phyloP scores from a whole-genome alignment of 2,329 filamentous ascomycete species.

The Leptographium radiaticola region DNA sequence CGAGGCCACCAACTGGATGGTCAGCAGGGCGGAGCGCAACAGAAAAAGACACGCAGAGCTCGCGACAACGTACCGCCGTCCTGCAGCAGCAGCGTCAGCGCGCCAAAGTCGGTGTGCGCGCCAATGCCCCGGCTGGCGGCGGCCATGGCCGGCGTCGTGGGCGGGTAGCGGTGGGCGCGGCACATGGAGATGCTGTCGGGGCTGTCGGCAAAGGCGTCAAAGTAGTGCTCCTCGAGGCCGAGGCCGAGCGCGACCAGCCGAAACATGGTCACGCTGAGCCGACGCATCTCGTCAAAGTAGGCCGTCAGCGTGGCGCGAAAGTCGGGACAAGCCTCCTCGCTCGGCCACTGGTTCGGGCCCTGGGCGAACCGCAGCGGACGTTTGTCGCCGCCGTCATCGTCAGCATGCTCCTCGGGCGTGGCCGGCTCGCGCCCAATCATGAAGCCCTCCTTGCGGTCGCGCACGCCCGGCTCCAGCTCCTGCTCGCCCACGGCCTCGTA shows the following conservation, averaged over 20 bases:
- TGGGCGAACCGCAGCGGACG: background rate
- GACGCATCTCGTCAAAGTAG: constrained; percentile 5
- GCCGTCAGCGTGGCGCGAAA: constrained; percentile 3
- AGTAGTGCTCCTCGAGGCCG: constrained; percentile 27
- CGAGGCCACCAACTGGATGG: constrained; percentile 65
- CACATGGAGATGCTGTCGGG: constrained; percentile 2
- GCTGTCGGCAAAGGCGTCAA: constrained; percentile 14
- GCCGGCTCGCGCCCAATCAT: constrained; percentile 18
- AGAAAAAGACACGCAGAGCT: background rate
- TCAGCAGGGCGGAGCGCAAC: constrained; percentile 22
- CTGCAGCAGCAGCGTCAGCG: constrained; percentile 5
- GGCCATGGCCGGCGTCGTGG: constrained; percentile 27
- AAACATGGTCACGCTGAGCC: constrained; percentile 5
- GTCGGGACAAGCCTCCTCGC: background rate
- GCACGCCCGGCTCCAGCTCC: constrained; percentile 13
- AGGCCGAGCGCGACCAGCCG: constrained; percentile 24
- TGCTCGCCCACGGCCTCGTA: constrained; percentile 16
- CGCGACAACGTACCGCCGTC: background rate
- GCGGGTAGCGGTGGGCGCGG: constrained; percentile 20
- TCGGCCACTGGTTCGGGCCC: constrained; percentile 19
- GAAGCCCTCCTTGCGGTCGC: constrained; percentile 21
- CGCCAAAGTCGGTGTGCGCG: constrained; percentile 24
- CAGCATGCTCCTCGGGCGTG: too few relatives aligned
- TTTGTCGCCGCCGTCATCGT: constrained; percentile 10
- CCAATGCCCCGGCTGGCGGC: constrained; percentile 25